These are phyloP conservation scores for Aspergillus fijiensis DNA, from an alignment of 2,329 filamentous ascomycete genomes.

Conservation along the genomic window DNA sequence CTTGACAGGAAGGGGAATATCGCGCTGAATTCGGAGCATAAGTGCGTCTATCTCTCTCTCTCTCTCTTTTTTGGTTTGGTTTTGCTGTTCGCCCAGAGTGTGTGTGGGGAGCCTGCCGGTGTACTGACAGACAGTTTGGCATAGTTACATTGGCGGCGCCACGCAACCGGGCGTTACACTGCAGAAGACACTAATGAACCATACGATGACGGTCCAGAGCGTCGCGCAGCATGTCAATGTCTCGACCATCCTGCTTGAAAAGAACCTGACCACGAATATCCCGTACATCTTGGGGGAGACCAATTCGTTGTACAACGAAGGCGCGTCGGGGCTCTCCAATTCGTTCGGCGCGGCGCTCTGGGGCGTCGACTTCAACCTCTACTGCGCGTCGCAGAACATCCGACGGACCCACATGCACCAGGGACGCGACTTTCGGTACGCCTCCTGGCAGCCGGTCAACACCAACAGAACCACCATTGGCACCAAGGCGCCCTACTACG, in stretches of 20 bases:
- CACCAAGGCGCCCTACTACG: conserved; percentile 66
- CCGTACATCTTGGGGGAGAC: conserved; percentile 61
- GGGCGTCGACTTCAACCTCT: conserved; percentile 63
- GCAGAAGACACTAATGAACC: conserved; percentile 63
- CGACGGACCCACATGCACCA: conserved; percentile 63
- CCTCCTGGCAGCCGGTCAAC: conserved; percentile 59
- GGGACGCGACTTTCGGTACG: conserved; percentile 63
- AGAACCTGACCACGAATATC: conserved; percentile 33
- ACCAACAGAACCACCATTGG: conserved; percentile 53
- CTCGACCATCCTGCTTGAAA: conserved; percentile 43
- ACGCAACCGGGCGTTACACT: conserved; percentile 61
- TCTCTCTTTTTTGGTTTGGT: background rate
- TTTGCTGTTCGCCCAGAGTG: too few species aligned
- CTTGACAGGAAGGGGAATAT: conserved; percentile 1
- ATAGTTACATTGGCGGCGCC: conserved; percentile 63
- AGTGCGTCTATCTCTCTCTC: conserved; percentile 1
- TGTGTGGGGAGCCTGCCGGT: background rate
- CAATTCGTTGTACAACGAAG: conserved; percentile 64
- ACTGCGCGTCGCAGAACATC: conserved; percentile 57
- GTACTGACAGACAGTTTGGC: conserved; percentile 39
- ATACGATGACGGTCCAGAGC: conserved; percentile 50
- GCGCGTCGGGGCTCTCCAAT: conserved; percentile 61
- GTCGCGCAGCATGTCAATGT: conserved; percentile 37
- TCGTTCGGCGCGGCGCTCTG: conserved; percentile 66
- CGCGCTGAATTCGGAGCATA: conserved; percentile 6